Percentiles rank a stretch among this genome's conserved stretches.
Evolutionary conservation across 176 grass and related monocot genomes (phyloP).

Genomic region (Hordeum vulgare): MorexV3_pseudomolecules_assembly NC_058521.1:413772192-413772691

Average conservation of each 20-base stretch:
- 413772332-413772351: not conserved
- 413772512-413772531: not conserved
- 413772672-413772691: not conserved
- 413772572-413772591: not conserved
- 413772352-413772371: not conserved
- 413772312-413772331: not conserved
- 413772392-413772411: not conserved
- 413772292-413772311: not conserved
- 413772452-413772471: not conserved
- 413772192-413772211: slow-evolving; percentile 99
- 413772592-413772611: not conserved
- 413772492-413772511: not conserved
- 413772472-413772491: not conserved
- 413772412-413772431: not conserved
- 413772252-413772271: slow-evolving; percentile 97
- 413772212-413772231: slow-evolving; percentile 90
- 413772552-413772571: too few species aligned
- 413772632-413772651: not conserved
- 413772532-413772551: not conserved
- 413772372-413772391: not conserved
- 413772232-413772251: slow-evolving; percentile 87
- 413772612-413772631: too few species aligned
- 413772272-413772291: slow-evolving; percentile 44
- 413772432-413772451: not conserved
- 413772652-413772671: not conserved